phyloP scores from a whole-genome alignment of 169 alveolate species.

The Cryptosporidium sp. region DNA sequence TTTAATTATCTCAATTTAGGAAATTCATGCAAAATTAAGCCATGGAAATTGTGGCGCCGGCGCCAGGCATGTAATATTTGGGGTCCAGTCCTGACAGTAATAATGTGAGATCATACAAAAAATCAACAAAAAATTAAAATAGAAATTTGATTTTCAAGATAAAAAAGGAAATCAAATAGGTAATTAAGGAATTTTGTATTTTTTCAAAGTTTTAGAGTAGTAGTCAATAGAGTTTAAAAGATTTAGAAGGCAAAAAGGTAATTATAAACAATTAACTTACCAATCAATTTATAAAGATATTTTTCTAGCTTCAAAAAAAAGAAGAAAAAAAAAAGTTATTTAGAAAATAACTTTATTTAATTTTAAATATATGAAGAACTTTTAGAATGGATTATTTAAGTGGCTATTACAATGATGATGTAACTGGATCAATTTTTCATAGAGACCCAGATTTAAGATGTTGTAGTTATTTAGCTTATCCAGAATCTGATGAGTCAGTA shows the following conservation, averaged over 20 bases:
- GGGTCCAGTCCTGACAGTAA: conserved; percentile 49
- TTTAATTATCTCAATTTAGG: not conserved
- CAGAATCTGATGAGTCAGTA: conserved; percentile 30
- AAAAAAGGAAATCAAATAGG: not conserved
- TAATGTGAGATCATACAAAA: conserved; percentile 11
- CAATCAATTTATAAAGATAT: too few species aligned
- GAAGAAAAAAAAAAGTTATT: not conserved
- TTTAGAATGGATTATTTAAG: not conserved
- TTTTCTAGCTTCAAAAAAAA: not conserved
- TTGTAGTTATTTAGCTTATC: conserved; percentile 48
- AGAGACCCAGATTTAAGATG: conserved; percentile 38
- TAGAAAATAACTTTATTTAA: not conserved
- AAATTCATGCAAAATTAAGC: conserved; percentile 25
- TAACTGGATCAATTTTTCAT: not conserved
- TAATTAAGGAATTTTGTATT: too few species aligned
- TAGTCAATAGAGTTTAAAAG: not conserved
- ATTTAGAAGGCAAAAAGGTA: not conserved
- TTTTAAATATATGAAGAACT: not conserved
- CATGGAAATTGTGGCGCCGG: conserved; percentile 20
- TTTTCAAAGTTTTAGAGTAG: not conserved
- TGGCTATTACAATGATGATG: not conserved
- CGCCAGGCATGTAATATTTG: conserved; percentile 58
- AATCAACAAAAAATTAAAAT: not conserved
- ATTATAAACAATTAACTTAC: too few species aligned
- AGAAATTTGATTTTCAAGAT: not conserved